A percentile compares a stretch with the other conserved stretches of the same genome.
Conservation (phyloP, 441 rosid genomes). For the Codiaeum variegatum region DNA sequence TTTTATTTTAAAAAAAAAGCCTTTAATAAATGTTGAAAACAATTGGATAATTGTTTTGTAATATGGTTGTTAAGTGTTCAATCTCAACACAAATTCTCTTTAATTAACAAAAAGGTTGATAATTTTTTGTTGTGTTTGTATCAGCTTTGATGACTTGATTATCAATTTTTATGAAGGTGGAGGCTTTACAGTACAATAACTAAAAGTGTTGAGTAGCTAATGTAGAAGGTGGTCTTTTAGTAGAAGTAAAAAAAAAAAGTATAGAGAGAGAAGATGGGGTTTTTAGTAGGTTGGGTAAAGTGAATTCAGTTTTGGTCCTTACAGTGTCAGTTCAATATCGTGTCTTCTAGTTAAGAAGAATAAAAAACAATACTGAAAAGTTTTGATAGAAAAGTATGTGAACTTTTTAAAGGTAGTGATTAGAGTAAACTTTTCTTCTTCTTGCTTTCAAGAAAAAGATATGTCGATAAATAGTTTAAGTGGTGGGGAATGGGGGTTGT, state of each 20-base stretch:
- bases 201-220: background rate
- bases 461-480: background rate
- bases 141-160: slow-evolving; percentile 1
- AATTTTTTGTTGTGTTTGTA: no score
- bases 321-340: slow-evolving; percentile 27
- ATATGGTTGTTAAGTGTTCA: no score
- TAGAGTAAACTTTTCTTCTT: background rate
- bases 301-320: slow-evolving; percentile 26
- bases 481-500: no score
- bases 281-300: slow-evolving; percentile 10
- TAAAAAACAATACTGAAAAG: slow-evolving; percentile 21
- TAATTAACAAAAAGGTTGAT: background rate
- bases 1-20: background rate
- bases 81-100: background rate
- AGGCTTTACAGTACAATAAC: background rate
- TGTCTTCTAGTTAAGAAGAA: slow-evolving; percentile 19
- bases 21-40: no score
- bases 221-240: slow-evolving; percentile 6
- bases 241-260: no score
- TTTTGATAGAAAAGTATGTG: slow-evolving; percentile 17
- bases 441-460: background rate
- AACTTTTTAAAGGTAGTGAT: slow-evolving; percentile 27
- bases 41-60: no score
- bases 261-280: background rate
- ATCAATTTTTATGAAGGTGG: background rate